Evolutionary conservation across 1,284 basidiomycete genomes (phyloP), one percentile per base, ranked within the genome.

Genomic region (Boletellus sp.): DNA sequence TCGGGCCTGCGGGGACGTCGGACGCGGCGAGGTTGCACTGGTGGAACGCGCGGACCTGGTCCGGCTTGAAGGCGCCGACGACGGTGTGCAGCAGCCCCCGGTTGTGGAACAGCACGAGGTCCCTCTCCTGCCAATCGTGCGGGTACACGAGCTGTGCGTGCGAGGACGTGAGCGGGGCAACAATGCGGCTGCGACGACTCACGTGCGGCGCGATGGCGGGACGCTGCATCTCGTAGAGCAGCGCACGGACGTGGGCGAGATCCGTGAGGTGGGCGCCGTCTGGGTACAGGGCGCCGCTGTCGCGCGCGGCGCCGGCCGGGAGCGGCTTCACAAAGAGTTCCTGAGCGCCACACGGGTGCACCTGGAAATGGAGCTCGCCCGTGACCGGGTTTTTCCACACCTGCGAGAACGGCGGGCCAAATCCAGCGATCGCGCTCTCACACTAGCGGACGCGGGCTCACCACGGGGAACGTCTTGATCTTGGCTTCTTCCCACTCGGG

Each of bases 381-480:
- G 87, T 91, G 4, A 80, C 75, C 0, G 84, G 83, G 68, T 91
- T 91, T 71, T 89, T 90, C 88, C 87, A 90, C 19, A 80, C 61
- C 83, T 84, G 16, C 8, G 14, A 34, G 19, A 3, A n/a, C 8
- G 17, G 21, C 50, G 29, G n/a, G n/a, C n/a, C n/a, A n/a, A n/a
- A n/a, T n/a, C n/a, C n/a, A 47, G 43, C 32, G n/a, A 44, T 22
- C 32, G 32, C 21, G 29, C 17, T 3, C 0, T 6, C 5, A 8
- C 8, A 4, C 32, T 16, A 19, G 22, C 16, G 16, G 2, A 32
- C 1, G 9, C 11, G 30, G 9, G 34, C 81, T 53, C 52, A 84
- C 82, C 59, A 87, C 68, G 11, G 88, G 86, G 41, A 80, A 72
- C 5, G 69, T 70, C 72, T 87, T 85, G 63, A 87, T 55, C 61